Evolutionary conservation across 2,329 filamentous ascomycete species (phyloP), one percentile per base, ranked within the genome.

Genomic region (Fusarium sp.): DNA sequence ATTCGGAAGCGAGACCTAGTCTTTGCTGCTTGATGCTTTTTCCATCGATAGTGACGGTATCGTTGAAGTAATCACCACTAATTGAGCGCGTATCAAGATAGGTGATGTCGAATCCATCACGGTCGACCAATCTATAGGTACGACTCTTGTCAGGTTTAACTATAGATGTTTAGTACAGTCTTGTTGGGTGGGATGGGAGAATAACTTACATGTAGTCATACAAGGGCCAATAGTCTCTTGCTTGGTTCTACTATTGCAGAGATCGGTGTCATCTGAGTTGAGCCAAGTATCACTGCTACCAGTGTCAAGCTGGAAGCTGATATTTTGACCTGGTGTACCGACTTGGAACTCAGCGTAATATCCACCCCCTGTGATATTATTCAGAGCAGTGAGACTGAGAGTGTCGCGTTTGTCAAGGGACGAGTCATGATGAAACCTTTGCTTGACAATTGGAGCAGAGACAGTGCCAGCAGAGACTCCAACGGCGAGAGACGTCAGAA

Each of bases 261-360:
- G 81, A 7, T 79, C 73, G 2, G 92, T 94, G 55, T 82, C 82
- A 18, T 86, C 84, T 8, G 90, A 88, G 68, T 87, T 81, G 45
- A 91, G 81, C 89, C 89, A 91, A 7, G 89, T 86, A 76, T 91
- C 90, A 71, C 87, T 89, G 78, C 87, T 90, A 33, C 89, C 90
- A 5, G 89, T 91, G 79, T 91, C 89, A 69, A 91, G 84, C 58
- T 88, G 83, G 73, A 91, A 82, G 58, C 80, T 83, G 54, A 90
- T 78, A 6, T 80, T 78, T 79, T 91, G 89, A 1, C 83, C 81
- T 1, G 90, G 90, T 1, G 88, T 90, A 54, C 90, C 90, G 45
- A 91, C 79, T n/a, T 81, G 80, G 45, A 91, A 84, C 55, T 88
- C 83, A 44, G 86, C 85, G 76, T 86, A 89, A 80, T 90, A 90